Evolutionary conservation across 306 rosid species (phyloP).

Genomic region (Delonix regia): DNA sequence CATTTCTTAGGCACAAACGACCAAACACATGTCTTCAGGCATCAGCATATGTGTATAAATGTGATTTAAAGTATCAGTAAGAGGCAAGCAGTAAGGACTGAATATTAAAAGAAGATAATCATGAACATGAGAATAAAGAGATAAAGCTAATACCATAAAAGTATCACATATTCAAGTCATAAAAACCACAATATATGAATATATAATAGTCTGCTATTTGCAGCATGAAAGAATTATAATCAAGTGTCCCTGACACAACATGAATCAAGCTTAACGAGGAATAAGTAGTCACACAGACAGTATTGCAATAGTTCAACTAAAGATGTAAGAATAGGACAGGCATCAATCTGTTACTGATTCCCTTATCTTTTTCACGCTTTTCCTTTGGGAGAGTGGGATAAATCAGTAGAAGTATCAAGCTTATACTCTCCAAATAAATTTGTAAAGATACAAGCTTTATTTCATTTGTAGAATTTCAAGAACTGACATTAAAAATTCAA

Average conservation of each 20-base stretch:
- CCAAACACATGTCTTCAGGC: not conserved
- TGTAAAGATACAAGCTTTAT: not conserved
- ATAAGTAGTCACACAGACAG: not conserved
- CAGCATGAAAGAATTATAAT: not conserved
- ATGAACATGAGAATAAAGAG: not conserved
- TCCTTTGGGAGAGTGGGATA: not conserved
- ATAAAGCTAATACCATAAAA: not conserved
- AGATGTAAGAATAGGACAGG: not conserved
- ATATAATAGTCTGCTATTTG: not conserved
- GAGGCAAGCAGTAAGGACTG: not conserved
- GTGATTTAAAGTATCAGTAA: not conserved
- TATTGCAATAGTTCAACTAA: not conserved
- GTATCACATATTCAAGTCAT: not conserved
- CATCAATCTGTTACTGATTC: not conserved
- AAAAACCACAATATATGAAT: not conserved
- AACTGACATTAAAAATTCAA: not conserved
- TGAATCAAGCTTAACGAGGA: not conserved
- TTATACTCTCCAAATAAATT: not conserved
- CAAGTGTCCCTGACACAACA: not conserved
- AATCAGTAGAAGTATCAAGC: no score
- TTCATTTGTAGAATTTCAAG: not conserved
- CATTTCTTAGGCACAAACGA: not conserved
- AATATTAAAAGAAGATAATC: constrained; percentile 1
- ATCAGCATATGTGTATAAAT: not conserved
- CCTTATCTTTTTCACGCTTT: not conserved